Percentiles rank a stretch among this genome's conserved stretches.
Evolutionary conservation across 1,284 basidiomycete genomes (phyloP).

Genomic region (Rhodotorula sp.): DNA sequence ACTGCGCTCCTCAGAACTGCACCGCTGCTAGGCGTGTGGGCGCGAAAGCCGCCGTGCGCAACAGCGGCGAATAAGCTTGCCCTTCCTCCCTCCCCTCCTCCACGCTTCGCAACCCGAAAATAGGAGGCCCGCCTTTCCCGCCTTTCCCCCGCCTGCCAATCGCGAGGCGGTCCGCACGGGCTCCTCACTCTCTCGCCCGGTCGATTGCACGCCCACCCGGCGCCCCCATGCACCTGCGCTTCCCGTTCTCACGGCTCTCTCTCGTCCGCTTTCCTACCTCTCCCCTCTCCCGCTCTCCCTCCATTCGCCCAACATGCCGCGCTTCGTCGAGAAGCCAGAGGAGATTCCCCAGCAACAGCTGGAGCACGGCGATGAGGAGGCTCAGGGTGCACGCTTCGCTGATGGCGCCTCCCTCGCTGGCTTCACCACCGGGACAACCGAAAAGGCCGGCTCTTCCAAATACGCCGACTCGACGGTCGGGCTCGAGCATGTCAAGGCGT

Average conservation of each 20-base stretch:
- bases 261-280: not conserved
- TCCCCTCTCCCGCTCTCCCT: not conserved
- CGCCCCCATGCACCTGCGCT: not conserved
- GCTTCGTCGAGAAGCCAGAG: not conserved
- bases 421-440: constrained; percentile 38
- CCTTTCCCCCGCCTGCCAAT: too few species aligned
- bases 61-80: too few species aligned
- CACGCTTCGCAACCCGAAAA: too few species aligned
- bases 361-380: constrained; percentile 8
- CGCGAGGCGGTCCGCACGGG: too few species aligned
- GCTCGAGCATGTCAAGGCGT: constrained; percentile 43
- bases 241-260: not conserved
- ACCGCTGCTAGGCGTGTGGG: too few species aligned
- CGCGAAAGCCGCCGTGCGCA: too few species aligned
- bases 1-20: too few species aligned
- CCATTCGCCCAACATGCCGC: not conserved
- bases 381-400: constrained; percentile 17
- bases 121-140: too few species aligned
- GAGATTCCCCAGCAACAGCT: constrained; percentile 10
- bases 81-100: too few species aligned
- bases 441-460: constrained; percentile 45
- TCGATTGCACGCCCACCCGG: not conserved
- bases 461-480: constrained; percentile 47
- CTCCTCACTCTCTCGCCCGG: too few species aligned
- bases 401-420: constrained; percentile 13